Evolutionary conservation across 2,329 filamentous ascomycete genomes (phyloP), one percentile per base, ranked within the genome.

Genomic region (Diaporthe velutina): DNA sequence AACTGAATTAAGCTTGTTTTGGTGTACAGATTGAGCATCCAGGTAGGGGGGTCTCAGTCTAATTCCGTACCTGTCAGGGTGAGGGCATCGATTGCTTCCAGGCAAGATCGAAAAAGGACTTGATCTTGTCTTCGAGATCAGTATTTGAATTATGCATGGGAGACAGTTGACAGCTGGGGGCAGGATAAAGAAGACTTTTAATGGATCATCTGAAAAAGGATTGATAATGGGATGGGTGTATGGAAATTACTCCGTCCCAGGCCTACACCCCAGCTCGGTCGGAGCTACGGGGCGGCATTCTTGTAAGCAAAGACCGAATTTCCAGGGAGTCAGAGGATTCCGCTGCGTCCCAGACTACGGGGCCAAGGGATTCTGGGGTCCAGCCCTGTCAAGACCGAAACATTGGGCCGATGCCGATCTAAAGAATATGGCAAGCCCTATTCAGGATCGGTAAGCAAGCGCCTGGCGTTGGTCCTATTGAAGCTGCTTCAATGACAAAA

Each of bases 1-100:
- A 25, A n/a, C 22, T 54, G 48, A n/a, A 54, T 38, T 54, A 54
- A 40, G 64, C 64, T 68, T 68, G 30, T 67, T 52, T 67, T 52
- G 30, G 45, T 13, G 33, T 45, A 67, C 33, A 38, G 13, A 6
- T 52, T 52, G 30, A 67, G 64, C 64, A 30, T 38, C 64, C 50
- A 33, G 13, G 22, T n/a, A 19, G 13, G n/a, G 45, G 17, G 33
- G n/a, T 38, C 30, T 15, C 45, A 54, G 30, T 4, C n/a, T 19
- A 19, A 13, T 67, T 2, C 28, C 2, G 22, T 52, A n/a, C 8
- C 13, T 28, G 22, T 38, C 19, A 67, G 28, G 13, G 22, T 22
- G 33, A 50, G 10, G 17, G 19, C 22, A 13, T 50, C 28, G 30
- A 25, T 33, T 33, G 19, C 17, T 4, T 19, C 30, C 13, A 15